A percentile compares a stretch with the other conserved stretches of the same genome.
Evolutionary conservation across 1,284 basidiomycete species (phyloP).

Genomic region (Wallemia hederae): DNA sequence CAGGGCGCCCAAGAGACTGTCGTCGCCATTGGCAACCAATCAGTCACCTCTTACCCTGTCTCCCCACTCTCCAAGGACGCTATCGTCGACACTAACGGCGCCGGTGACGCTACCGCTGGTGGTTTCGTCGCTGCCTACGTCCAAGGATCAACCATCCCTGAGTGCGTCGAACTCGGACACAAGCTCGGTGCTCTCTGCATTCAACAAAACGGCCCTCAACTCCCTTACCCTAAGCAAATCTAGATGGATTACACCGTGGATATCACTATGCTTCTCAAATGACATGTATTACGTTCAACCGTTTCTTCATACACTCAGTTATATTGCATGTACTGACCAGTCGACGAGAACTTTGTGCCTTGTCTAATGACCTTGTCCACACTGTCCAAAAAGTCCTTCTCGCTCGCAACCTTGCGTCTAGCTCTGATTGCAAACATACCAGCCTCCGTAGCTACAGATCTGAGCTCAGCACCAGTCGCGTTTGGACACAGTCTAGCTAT

Average conservation of each 20-base stretch:
- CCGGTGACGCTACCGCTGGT: conserved; percentile 98
- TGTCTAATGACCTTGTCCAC: conserved; percentile 96
- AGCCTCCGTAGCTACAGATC: conserved; percentile 91
- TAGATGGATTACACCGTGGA: background rate
- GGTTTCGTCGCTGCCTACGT: conserved; percentile 73
- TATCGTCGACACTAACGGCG: conserved; percentile 95
- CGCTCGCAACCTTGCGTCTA: conserved; percentile 82
- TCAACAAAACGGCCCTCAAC: conserved; percentile 20
- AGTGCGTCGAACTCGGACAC: conserved; percentile 62
- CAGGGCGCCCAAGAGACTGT: conserved; percentile 60
- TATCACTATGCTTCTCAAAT: background rate
- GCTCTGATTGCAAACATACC: conserved; percentile 99
- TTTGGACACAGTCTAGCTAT: conserved; percentile 93
- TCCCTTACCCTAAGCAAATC: background rate
- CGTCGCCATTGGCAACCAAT: conserved; percentile 34
- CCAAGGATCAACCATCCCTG: conserved; percentile 45
- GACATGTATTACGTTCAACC: background rate
- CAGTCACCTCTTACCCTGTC: conserved; percentile 31
- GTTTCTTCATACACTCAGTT: background rate
- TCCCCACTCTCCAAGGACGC: conserved; percentile 29
- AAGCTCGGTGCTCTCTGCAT: conserved; percentile 70
- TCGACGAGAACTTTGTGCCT: conserved; percentile 84
- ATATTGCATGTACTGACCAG: conserved; percentile 11
- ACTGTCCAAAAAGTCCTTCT: conserved; percentile 88
- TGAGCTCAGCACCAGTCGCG: conserved; percentile 86